Base-by-base conservation (phyloP, 192 early-diverging fungal genomes). In the Coemansia sp. region DNA sequence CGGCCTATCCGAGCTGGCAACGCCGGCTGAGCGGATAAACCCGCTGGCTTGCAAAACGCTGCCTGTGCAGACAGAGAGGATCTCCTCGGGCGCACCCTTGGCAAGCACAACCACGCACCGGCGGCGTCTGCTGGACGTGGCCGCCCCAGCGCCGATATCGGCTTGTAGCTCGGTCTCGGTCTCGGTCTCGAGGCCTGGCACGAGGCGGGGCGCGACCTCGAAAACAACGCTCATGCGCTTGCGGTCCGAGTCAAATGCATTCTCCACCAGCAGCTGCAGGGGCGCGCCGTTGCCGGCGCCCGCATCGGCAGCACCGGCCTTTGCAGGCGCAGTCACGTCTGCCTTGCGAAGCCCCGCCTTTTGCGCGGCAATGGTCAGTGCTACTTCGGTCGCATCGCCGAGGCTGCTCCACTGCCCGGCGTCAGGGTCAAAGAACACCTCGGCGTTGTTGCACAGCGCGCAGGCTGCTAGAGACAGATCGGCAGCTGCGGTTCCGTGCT, bases 331-430 rank as follows among this genome's bases (percentile, higher is more conserved):
- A 13, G 58, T 39, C 26, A 75, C 28, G 27, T 53, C 61, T 1
- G 58, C 57, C 42, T 85, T 82, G 24, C 83, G 61, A 38, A 93
- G 83, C 0, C 88, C 87, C 17, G 85, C 83, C 61, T 95, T 93
- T 45, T 90, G 83, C 0, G 90, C 85, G 1, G 91, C 92, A 40
- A 90, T 83, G 3, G 88, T 78, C 70, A 98, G 60, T 4, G 94
- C 95, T 6, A 97, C 86, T 63, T 98, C 95, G n/a, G 95, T 98
- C 5, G 95, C 86, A 72, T 98, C 95, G 26, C 95, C 95, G 34
- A 90, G 64, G 11, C 81, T 70, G 55, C 82, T 89, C 79, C 86
- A 93, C 46, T 73, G 67, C 2, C 69, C 64, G 5, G 60, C 74
- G n/a, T 76, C 79, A 0, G 65, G 59, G 27, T 85, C 81, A 32